These are phyloP conservation scores for Populus trichocarpa DNA, from an alignment of 441 rosid species.

Conservation along the genomic window DNA sequence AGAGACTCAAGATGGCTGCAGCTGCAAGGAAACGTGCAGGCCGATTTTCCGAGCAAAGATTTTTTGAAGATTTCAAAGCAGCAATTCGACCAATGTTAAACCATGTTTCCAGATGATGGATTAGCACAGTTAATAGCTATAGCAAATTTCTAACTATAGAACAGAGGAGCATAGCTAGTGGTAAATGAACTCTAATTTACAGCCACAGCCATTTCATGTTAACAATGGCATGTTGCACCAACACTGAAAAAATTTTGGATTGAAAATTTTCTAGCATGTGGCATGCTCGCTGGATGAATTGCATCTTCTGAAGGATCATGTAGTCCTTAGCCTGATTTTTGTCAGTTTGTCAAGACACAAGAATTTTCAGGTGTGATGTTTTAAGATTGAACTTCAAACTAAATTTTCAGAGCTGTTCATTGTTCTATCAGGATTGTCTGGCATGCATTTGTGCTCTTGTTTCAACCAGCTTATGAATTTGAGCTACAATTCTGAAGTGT, in stretches of 20 bases:
- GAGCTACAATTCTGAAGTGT: background rate
- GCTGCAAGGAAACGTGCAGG: slow-evolving; percentile 69
- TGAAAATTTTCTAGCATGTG: background rate
- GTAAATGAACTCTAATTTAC: background rate
- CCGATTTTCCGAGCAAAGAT: slow-evolving; percentile 71
- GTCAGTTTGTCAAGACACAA: too few relatives aligned
- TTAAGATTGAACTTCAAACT: background rate
- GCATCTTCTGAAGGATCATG: background rate
- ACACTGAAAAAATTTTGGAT: background rate
- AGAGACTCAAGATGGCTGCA: slow-evolving; percentile 68
- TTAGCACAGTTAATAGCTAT: background rate
- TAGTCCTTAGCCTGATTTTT: background rate
- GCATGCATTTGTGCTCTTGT: background rate
- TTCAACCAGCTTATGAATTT: background rate
- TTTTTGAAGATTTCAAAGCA: slow-evolving; percentile 63
- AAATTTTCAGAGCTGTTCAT: background rate
- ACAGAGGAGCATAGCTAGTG: background rate
- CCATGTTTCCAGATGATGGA: slow-evolving; percentile 18
- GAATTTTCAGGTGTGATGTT: background rate
- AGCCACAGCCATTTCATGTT: background rate
- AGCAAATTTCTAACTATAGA: background rate
- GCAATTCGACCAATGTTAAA: slow-evolving; percentile 52
- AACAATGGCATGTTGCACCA: background rate
- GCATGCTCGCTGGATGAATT: background rate
- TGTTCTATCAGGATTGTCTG: background rate